Evolutionary conservation across 2,329 filamentous ascomycete species (phyloP).

Genomic region (Hypoxylon sp.): DNA sequence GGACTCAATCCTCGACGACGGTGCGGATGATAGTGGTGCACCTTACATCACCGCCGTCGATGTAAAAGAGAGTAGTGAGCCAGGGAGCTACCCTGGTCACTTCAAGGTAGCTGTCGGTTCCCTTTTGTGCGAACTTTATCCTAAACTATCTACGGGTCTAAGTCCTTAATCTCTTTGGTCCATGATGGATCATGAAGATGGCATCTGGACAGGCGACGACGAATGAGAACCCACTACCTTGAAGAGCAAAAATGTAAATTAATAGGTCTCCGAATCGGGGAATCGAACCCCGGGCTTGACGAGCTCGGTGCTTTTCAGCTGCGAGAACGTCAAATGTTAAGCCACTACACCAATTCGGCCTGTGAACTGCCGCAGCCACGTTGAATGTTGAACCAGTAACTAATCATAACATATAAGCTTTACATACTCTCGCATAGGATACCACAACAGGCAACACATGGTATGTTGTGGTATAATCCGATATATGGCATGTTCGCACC

Average conservation of each 20-base stretch:
- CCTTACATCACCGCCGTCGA: not conserved
- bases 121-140: conserved; percentile 8
- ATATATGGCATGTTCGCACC: too few relatives aligned
- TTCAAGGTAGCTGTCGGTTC: conserved; percentile 10
- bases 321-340: conserved; percentile 50
- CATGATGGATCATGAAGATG: conserved; percentile 5
- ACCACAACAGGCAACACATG: too few relatives aligned
- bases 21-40: not conserved
- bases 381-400: too few relatives aligned
- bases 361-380: too few relatives aligned
- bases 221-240: not conserved
- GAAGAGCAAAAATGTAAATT: too few relatives aligned
- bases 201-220: conserved; percentile 9
- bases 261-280: conserved; percentile 43
- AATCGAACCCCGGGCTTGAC: conserved; percentile 49
- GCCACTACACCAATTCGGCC: conserved; percentile 50
- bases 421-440: too few relatives aligned
- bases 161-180: conserved; percentile 1
- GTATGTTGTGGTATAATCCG: too few relatives aligned
- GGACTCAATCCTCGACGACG: not conserved
- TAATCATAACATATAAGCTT: too few relatives aligned
- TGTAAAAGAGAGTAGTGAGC: not conserved
- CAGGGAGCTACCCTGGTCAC: not conserved
- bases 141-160: conserved; percentile 8
- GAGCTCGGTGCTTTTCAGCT: conserved; percentile 10